Base-by-base conservation (phyloP, 192 early-diverging fungal genomes). In the Oehlia diaphana region DNA sequence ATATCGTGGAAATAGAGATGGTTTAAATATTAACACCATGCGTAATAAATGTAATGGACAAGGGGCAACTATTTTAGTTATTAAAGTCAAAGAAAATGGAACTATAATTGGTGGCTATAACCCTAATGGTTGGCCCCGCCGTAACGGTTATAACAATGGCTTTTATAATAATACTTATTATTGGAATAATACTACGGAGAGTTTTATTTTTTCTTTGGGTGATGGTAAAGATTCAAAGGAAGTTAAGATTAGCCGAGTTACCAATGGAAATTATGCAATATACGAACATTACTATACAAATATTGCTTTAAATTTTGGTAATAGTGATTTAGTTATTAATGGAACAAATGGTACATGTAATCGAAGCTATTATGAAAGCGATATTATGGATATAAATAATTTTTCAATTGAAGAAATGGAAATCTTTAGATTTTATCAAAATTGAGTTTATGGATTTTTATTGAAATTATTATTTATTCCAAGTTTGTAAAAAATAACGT, bases 1-100 rank as follows among this genome's bases (percentile, higher is more conserved):
- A 0, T 73, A 73, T 53, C 39, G 72, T 23, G 72, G 9, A 50
- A 73, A n/a, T 50, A 8, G 72, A 21, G 72, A 73, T 26, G 44
- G 72, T 6, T 50, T 23, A 14, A 49, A 73, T 73, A 50, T 21
- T 10, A 28, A 73, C 4, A 58, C 9, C 10, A 47, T 73, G 12
- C 33, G 65, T 58, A 28, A 12, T 33, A 23, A n/a, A 1, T 35
- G 35, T 33, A 31, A 26, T 58, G 21, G 10, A 4, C 9, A 73
- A 16, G 44, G 47, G 1, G 23, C 39, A 31, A 9, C 7, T 50
- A 12, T 73, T 50, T 16, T 50, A 44, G 23, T 73, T 6, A 33
- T 58, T 35, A 73, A 73, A 50, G 14, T 73, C 9, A 9, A n/a
- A 16, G 21, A 73, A 47, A 35, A 10, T 6, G 47, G 13, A 58